Base-by-base conservation (phyloP, 2,329 filamentous ascomycete genomes). In the Volutella citrinella region DNA sequence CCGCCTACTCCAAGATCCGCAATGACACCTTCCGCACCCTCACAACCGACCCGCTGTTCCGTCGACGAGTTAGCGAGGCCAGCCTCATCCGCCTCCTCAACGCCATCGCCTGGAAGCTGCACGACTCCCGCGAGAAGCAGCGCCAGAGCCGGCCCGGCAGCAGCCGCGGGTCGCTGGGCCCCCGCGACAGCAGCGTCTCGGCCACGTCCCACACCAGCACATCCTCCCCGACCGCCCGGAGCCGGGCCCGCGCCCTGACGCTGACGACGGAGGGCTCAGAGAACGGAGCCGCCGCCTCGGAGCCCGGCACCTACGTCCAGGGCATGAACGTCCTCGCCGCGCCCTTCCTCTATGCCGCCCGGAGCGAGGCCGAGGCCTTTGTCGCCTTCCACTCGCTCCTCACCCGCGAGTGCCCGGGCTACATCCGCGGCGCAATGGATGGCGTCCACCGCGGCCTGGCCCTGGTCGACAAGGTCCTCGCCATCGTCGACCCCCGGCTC, bases 321-420 rank as follows among this genome's bases (percentile, higher is more conserved):
- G 93, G 93, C 48, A 97, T 98, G 91, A 98, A 98, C 58, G 93
- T 98, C 24, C 77, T 98, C 12, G 91, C 90, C 9, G 93, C 93
- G 1, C 93, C 93, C 0, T 96, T 98, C 56, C 72, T 98, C 27
- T 98, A 98, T 60, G 89, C 88, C 6, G 90, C 93, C 2, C 82
- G 89, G 38, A 95, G 88, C 59, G 93, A 98, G 65, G 84, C 90
- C 7, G 90, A 98, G 65, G 93, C 93, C 3, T 98, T 95, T 52
- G 83, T 87, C 6, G 84, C 89, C 3, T 96, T 98, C 53, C 82
- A 95, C 57, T 82, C 81, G 26, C 84, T 96, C 45, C 80, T 98
- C 44, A 94, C 88, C 3, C 73, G 76, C 35, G 91, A 97, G 61
- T 90, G 87, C 46, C 93, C 93, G 0, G 90, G 87, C 4, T 98